A percentile compares a stretch with the other conserved stretches of the same genome.
These are phyloP conservation scores for Teunomyces cretensis DNA, from an alignment of 805 yeast genomes.

Conservation along the genomic window DNA sequence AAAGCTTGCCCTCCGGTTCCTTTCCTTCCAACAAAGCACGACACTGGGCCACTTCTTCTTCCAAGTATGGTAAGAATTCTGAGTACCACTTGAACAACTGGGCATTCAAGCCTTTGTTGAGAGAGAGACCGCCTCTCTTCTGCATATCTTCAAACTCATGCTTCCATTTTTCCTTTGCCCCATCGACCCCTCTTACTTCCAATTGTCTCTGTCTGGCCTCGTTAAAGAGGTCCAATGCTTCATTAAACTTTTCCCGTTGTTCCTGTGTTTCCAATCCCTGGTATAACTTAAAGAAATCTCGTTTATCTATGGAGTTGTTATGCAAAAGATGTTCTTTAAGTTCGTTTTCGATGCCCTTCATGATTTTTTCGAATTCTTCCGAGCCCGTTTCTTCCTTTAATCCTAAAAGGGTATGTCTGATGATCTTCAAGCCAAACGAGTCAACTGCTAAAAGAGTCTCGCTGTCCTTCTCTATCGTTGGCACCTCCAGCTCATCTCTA, in stretches of 20 bases:
- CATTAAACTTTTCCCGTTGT: constrained; percentile 54
- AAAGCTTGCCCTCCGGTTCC: constrained; percentile 15
- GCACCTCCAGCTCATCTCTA: constrained; percentile 27
- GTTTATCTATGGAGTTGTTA: constrained; percentile 37
- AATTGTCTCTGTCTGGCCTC: constrained; percentile 71
- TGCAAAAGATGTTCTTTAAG: constrained; percentile 25
- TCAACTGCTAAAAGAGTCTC: constrained; percentile 64
- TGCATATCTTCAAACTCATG: constrained; percentile 69
- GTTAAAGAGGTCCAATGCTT: constrained; percentile 66
- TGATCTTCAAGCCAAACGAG: constrained; percentile 73
- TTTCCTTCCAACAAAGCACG: constrained; percentile 39
- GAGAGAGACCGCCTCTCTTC: constrained; percentile 54
- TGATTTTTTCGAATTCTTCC: constrained; percentile 22
- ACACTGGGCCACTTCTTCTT: constrained; percentile 63
- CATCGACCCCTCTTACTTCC: constrained; percentile 78
- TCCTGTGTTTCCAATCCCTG: constrained; percentile 47
- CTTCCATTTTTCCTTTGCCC: constrained; percentile 88
- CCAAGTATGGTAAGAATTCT: constrained; percentile 67
- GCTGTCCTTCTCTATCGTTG: constrained; percentile 53
- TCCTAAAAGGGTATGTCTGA: constrained; percentile 67
- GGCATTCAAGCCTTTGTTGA: constrained; percentile 64
- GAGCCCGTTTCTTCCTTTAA: constrained; percentile 26
- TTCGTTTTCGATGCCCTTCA: constrained; percentile 29
- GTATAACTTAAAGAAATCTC: constrained; percentile 70
- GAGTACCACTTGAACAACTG: constrained; percentile 84